A percentile compares a stretch with the other conserved stretches of the same genome.
These are phyloP conservation scores for Arachnomyces sp. DNA, from an alignment of 2,329 filamentous ascomycete genomes.

Conservation along the genomic window DNA sequence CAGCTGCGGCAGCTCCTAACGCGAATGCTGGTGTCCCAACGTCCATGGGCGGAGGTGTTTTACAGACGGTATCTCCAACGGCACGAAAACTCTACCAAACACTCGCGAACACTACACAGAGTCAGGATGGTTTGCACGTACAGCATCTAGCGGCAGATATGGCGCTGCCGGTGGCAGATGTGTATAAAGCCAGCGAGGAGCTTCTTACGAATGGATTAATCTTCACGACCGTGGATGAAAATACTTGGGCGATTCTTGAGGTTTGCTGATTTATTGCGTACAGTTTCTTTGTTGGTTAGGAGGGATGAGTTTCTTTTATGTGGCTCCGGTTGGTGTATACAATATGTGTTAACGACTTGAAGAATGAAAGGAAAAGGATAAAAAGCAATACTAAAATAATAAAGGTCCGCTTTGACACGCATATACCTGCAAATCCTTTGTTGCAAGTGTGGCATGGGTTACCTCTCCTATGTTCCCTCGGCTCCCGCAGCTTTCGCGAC, in stretches of 20 bases:
- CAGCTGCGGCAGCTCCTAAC: slow-evolving; percentile 15
- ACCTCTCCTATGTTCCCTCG: no score
- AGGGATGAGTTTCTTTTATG: no score
- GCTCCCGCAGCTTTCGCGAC: no score
- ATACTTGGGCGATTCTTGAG: slow-evolving; percentile 83
- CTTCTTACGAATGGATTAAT: slow-evolving; percentile 65
- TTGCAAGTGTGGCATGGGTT: no score
- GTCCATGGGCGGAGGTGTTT: slow-evolving; percentile 25
- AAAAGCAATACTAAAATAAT: no score
- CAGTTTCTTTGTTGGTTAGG: no score
- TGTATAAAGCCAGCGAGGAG: slow-evolving; percentile 73
- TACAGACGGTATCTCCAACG: slow-evolving; percentile 44
- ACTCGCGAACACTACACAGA: slow-evolving; percentile 59
- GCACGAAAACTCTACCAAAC: slow-evolving; percentile 66
- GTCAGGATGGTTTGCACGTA: slow-evolving; percentile 76
- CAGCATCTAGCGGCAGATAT: slow-evolving; percentile 64
- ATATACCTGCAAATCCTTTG: no score
- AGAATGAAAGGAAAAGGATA: no score
- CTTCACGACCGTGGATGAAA: slow-evolving; percentile 86
- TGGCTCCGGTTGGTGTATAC: no score
- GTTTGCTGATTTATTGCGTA: slow-evolving; percentile 17
- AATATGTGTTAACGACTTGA: no score
- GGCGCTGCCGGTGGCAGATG: slow-evolving; percentile 60
- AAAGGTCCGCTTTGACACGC: no score
- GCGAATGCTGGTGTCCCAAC: slow-evolving; percentile 12